Percentiles rank a stretch among this genome's conserved stretches.
These are phyloP conservation scores for Ogataea haglerorum DNA, from an alignment of 805 yeast species.

Conservation along the genomic window DNA sequence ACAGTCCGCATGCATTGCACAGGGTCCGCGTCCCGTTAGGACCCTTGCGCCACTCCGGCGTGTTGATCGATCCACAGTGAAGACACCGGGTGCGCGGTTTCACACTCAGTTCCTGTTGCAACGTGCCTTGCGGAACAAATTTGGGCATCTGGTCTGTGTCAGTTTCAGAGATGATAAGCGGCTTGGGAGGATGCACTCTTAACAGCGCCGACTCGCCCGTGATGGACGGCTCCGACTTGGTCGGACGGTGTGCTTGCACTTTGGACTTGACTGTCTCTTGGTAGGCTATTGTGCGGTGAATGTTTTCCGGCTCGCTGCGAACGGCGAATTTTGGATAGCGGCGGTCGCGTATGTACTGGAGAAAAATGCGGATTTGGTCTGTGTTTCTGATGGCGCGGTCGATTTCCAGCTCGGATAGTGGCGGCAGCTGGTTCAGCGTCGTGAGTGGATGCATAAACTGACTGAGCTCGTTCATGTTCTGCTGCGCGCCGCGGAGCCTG, in stretches of 20 bases:
- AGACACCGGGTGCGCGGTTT: constrained; percentile 39
- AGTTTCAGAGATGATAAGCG: constrained; percentile 18
- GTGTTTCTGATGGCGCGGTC: constrained; percentile 1
- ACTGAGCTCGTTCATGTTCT: not conserved
- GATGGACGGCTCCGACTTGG: constrained; percentile 20
- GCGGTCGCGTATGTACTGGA: not conserved
- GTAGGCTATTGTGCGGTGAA: not conserved
- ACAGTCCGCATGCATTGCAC: constrained; percentile 92
- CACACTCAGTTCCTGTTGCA: constrained; percentile 35
- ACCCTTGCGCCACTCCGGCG: constrained; percentile 94
- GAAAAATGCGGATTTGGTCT: not conserved
- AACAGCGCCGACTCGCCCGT: constrained; percentile 29
- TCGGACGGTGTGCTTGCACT: constrained; percentile 13
- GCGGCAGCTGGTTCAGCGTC: not conserved
- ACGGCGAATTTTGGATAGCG: too few species aligned
- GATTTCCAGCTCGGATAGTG: not conserved
- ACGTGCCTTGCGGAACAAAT: constrained; percentile 31
- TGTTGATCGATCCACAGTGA: constrained; percentile 71
- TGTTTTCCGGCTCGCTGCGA: not conserved
- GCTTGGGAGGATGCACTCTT: constrained; percentile 32
- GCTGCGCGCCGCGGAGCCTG: constrained; percentile 1
- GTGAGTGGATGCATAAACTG: not conserved
- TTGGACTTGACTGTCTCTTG: not conserved
- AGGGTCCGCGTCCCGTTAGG: constrained; percentile 78
- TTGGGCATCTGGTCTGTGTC: constrained; percentile 9